A percentile compares a stretch with the other conserved stretches of the same genome.
These are phyloP conservation scores for Boletus pseudopeckii DNA, from an alignment of 768 basidiomycete genomes.

Conservation along the genomic window DNA sequence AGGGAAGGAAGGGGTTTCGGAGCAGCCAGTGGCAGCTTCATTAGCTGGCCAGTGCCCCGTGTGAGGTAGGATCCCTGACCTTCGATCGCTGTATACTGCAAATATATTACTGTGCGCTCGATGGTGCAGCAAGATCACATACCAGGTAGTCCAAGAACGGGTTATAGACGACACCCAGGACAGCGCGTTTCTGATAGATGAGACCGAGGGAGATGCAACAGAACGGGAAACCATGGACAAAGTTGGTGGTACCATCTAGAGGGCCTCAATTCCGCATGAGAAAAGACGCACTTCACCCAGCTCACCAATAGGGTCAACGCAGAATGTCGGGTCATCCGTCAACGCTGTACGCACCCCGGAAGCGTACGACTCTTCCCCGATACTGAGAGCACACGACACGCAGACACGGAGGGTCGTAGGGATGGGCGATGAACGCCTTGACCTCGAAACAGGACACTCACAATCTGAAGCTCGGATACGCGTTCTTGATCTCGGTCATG, in stretches of 20 bases:
- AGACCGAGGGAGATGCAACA: slow-evolving; percentile 90
- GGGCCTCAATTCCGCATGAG: neutral
- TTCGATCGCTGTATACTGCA: slow-evolving; percentile 71
- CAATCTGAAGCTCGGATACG: slow-evolving; percentile 80
- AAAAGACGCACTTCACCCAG: neutral
- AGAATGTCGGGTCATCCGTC: slow-evolving; percentile 90
- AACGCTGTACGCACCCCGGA: slow-evolving; percentile 62
- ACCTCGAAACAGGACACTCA: slow-evolving; percentile 38
- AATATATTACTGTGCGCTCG: neutral
- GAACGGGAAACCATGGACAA: slow-evolving; percentile 81
- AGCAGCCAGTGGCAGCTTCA: slow-evolving; percentile 61
- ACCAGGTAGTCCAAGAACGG: slow-evolving; percentile 84
- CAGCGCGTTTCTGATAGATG: slow-evolving; percentile 70
- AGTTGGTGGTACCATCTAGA: slow-evolving; percentile 85
- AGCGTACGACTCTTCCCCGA: slow-evolving; percentile 92
- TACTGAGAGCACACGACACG: slow-evolving; percentile 41
- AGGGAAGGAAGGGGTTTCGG: slow-evolving; percentile 64
- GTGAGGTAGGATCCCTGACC: slow-evolving; percentile 78
- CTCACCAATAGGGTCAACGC: slow-evolving; percentile 90
- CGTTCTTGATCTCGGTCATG: slow-evolving; percentile 55
- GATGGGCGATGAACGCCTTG: neutral
- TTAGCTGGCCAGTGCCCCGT: slow-evolving; percentile 39
- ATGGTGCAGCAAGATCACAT: neutral
- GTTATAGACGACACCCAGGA: slow-evolving; percentile 89
- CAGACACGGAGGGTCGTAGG: neutral